A percentile compares a stretch with the other conserved stretches of the same genome.
Evolutionary conservation across 305 asterid species (phyloP).

Genomic region (Rubia balearica): DNA sequence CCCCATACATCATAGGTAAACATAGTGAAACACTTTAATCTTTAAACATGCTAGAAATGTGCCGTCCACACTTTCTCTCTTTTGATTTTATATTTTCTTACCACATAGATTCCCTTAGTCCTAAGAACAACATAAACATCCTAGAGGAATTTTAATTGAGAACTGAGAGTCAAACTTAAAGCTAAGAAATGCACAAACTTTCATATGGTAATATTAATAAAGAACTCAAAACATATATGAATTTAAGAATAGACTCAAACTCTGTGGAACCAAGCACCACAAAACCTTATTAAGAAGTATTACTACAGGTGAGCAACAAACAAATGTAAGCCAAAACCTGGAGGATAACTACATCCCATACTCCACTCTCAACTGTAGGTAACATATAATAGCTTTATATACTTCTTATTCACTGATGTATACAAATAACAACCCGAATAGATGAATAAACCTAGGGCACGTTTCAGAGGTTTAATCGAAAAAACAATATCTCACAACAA

Average conservation of each 20-base stretch:
- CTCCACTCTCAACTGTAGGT: not conserved
- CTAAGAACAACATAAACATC: too few species aligned
- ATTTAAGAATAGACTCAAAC: conserved; percentile 13
- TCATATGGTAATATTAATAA: not conserved
- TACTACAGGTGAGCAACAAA: not conserved
- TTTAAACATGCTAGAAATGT: too few species aligned
- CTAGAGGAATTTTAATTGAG: not conserved
- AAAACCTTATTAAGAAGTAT: conserved; percentile 13
- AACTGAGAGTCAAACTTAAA: not conserved
- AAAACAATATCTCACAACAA: too few species aligned
- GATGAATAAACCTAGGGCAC: too few species aligned
- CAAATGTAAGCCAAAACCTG: conserved; percentile 7
- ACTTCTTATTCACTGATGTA: too few species aligned
- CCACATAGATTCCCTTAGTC: too few species aligned
- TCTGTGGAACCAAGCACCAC: not conserved
- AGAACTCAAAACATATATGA: not conserved
- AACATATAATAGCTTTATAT: not conserved
- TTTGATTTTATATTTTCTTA: too few species aligned
- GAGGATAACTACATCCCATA: conserved; percentile 9
- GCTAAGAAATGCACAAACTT: not conserved
- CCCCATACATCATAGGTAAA: too few species aligned
- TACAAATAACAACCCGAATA: too few species aligned
- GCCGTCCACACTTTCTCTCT: too few species aligned
- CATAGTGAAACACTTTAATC: too few species aligned
- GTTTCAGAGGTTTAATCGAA: too few species aligned